A percentile compares a stretch with the other conserved stretches of the same genome.
These are phyloP conservation scores for Fusarium humuli DNA, from an alignment of 2,329 filamentous ascomycete species.

Conservation along the genomic window DNA sequence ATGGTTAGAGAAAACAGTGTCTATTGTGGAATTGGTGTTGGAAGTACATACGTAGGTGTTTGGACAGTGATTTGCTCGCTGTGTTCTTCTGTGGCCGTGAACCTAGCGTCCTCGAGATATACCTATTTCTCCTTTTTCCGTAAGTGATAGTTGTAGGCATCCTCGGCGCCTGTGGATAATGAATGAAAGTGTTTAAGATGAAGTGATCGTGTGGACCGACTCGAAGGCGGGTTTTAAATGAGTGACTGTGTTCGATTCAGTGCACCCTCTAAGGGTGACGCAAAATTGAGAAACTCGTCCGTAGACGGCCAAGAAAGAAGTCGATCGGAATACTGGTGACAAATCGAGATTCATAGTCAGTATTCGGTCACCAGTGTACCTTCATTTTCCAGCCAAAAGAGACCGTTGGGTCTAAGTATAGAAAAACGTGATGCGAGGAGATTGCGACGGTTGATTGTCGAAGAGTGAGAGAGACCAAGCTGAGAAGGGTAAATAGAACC, in stretches of 20 bases:
- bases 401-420: constrained; percentile 7
- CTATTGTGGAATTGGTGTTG: not conserved
- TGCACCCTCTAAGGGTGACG: not conserved
- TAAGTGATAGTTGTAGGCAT: constrained; percentile 47
- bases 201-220: not conserved
- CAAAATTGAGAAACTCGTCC: constrained; percentile 6
- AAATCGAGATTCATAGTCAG: not conserved
- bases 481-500: not conserved
- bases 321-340: not conserved
- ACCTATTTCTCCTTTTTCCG: constrained; percentile 48
- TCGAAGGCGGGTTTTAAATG: not conserved
- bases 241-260: constrained; percentile 1
- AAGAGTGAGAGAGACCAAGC: not conserved
- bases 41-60: constrained; percentile 35
- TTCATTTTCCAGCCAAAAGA: constrained; percentile 16
- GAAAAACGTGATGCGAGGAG: not conserved
- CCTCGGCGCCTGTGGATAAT: not conserved
- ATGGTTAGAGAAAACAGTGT: constrained; percentile 1
- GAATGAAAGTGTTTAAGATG: not conserved
- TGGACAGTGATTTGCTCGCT: constrained; percentile 22
- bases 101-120: constrained; percentile 45
- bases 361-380: constrained; percentile 1
- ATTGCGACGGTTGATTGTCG: not conserved
- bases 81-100: constrained; percentile 44
- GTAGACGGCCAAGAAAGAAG: not conserved